Conservation (phyloP, 73 alveolate genomes). For the Paramecium octaurelia region DNA sequence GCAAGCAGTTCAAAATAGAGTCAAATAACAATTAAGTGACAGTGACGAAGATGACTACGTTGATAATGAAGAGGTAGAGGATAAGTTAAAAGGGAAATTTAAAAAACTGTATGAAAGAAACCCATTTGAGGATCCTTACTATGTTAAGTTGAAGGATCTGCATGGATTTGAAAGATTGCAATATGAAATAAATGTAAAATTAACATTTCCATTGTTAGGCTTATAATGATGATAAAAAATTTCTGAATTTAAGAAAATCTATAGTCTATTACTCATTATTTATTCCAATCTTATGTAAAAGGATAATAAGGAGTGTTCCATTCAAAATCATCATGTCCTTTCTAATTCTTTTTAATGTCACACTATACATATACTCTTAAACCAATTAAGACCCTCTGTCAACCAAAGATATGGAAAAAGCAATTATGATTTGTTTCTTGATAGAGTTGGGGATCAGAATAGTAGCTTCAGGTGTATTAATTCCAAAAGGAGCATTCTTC, state of each 20-base stretch:
- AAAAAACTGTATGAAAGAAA: neutral
- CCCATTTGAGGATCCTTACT: neutral
- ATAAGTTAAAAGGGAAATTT: neutral
- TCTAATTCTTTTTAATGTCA: neutral
- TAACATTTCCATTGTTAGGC: neutral
- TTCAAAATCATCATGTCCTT: neutral
- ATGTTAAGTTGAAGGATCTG: neutral
- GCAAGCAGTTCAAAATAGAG: neutral
- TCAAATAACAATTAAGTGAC: neutral
- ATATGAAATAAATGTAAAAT: neutral
- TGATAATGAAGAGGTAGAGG: neutral
- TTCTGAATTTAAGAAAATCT: neutral
- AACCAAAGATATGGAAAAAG: neutral
- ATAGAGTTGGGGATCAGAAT: neutral
- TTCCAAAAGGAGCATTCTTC: neutral
- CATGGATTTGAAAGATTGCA: neutral
- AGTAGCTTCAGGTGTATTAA: neutral
- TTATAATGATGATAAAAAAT: neutral
- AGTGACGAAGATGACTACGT: neutral
- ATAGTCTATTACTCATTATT: neutral
- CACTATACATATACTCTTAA: neutral
- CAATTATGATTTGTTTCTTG: neutral
- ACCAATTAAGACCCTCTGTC: neutral
- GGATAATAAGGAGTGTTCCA: neutral
- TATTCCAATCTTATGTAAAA: slow-evolving; percentile 6